phyloP scores from a whole-genome alignment of 78 protist genomes.

The Dictyostelium firmibasis region DNA sequence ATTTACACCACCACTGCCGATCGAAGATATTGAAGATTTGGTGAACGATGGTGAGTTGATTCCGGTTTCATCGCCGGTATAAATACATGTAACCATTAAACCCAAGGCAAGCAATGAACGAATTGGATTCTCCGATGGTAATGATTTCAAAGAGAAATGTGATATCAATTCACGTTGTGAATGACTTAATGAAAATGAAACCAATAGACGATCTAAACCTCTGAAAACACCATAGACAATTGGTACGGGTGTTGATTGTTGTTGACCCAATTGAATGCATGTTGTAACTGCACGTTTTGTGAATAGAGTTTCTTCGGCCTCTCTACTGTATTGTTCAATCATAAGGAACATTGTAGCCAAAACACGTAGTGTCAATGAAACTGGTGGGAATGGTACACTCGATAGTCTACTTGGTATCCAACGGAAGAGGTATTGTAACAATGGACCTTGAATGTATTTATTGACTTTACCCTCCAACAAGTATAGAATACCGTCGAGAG shows the following conservation, averaged over 20 bases:
- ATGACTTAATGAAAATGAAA: slow-evolving; percentile 38
- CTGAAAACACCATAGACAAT: slow-evolving; percentile 72
- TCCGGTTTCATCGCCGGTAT: slow-evolving; percentile 76
- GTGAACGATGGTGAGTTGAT: neutral
- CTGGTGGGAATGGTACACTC: slow-evolving; percentile 52
- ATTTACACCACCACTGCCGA: neutral
- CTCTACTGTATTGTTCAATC: slow-evolving; percentile 61
- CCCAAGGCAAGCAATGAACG: slow-evolving; percentile 60
- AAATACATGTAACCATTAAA: slow-evolving; percentile 66
- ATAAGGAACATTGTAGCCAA: slow-evolving; percentile 62
- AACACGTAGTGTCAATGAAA: slow-evolving; percentile 39
- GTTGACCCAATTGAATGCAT: slow-evolving; percentile 62
- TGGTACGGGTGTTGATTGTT: slow-evolving; percentile 46
- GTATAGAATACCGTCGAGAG: slow-evolving; percentile 47
- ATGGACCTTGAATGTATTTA: slow-evolving; percentile 56
- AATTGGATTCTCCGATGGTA: slow-evolving; percentile 66
- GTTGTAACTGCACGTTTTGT: slow-evolving; percentile 61
- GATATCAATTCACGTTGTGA: slow-evolving; percentile 65
- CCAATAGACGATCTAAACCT: slow-evolving; percentile 63
- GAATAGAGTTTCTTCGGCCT: slow-evolving; percentile 56
- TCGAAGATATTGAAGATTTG: slow-evolving; percentile 9
- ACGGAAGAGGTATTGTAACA: slow-evolving; percentile 44
- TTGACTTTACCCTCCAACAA: slow-evolving; percentile 57
- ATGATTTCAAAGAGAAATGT: slow-evolving; percentile 64
- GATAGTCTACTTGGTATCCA: slow-evolving; percentile 60